Evolutionary conservation across 2,329 filamentous ascomycete species (phyloP).

Genomic region (Ramularia endophylla): DNA sequence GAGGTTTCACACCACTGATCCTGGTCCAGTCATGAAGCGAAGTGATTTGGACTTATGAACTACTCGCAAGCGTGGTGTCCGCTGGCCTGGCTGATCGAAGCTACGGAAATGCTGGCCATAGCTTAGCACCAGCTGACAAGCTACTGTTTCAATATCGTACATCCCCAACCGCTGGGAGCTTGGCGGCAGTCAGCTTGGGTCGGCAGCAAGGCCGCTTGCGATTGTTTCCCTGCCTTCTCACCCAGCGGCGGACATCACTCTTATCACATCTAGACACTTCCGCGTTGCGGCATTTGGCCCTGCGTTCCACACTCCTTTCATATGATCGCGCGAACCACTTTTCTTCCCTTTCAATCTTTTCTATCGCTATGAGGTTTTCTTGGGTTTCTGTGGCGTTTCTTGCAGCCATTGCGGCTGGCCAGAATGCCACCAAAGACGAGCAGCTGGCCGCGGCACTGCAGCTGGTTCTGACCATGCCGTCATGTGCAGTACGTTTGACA

Average conservation of each 20-base stretch:
- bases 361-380: conserved; percentile 9
- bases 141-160: not conserved
- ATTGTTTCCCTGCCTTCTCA: not conserved
- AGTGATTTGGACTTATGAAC: too few species aligned
- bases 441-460: conserved; percentile 7
- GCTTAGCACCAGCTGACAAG: not conserved
- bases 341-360: not conserved
- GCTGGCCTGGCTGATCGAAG: too few species aligned
- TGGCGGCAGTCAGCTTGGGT: not conserved
- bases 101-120: conserved; percentile 96
- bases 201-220: too few species aligned
- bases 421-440: conserved; percentile 10
- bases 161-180: not conserved
- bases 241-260: too few species aligned
- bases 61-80: too few species aligned
- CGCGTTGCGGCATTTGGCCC: too few species aligned
- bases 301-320: not conserved
- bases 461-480: conserved; percentile 10
- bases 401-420: conserved; percentile 4
- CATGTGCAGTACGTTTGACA: conserved; percentile 11
- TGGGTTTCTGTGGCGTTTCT: conserved; percentile 9
- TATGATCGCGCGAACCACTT: not conserved
- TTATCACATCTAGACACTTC: too few species aligned
- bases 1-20: too few species aligned
- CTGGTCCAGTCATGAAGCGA: too few species aligned